Percentiles rank a stretch among this genome's conserved stretches.
Conservation (phyloP, 2,329 filamentous ascomycete genomes). For the Pyricularia pennisetigena region DNA sequence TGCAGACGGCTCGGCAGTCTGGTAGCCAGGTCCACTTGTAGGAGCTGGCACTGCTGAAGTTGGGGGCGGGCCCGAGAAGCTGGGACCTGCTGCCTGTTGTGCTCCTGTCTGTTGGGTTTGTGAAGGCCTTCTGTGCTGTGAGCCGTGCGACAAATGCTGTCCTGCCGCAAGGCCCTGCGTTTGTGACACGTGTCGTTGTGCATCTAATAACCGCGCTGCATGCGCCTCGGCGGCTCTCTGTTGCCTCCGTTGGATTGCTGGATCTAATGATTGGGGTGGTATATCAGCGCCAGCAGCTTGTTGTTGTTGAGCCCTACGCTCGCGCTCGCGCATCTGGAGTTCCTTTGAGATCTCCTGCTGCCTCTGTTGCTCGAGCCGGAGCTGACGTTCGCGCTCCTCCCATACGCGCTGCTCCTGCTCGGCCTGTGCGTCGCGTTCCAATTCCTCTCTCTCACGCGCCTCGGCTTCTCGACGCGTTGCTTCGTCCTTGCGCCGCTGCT, state of each 20-base stretch:
- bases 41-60: neutral
- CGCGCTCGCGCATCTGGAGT: slow-evolving; percentile 40
- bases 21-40: slow-evolving; percentile 7
- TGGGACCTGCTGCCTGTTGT: slow-evolving; percentile 3
- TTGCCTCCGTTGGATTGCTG: slow-evolving; percentile 21
- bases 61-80: slow-evolving; percentile 6
- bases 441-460: slow-evolving; percentile 42
- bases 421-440: slow-evolving; percentile 35
- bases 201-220: neutral
- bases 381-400: neutral
- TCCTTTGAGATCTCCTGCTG: slow-evolving; percentile 13
- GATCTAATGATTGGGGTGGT: slow-evolving; percentile 20
- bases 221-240: slow-evolving; percentile 20
- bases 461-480: slow-evolving; percentile 50
- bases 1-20: slow-evolving; percentile 21
- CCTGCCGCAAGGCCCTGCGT: slow-evolving; percentile 3
- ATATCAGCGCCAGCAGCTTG: slow-evolving; percentile 21
- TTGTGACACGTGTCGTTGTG: neutral
- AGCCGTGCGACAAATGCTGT: slow-evolving; percentile 1
- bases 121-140: neutral
- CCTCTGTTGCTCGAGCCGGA: slow-evolving; percentile 1
- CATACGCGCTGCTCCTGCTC: slow-evolving; percentile 1
- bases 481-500: slow-evolving; percentile 60
- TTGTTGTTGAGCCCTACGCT: slow-evolving; percentile 28
- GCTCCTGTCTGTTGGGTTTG: slow-evolving; percentile 7